Evolutionary conservation across 2,329 filamentous ascomycete genomes (phyloP), one percentile per base, ranked within the genome.

Genomic region (Colletotrichum sublineola): DNA sequence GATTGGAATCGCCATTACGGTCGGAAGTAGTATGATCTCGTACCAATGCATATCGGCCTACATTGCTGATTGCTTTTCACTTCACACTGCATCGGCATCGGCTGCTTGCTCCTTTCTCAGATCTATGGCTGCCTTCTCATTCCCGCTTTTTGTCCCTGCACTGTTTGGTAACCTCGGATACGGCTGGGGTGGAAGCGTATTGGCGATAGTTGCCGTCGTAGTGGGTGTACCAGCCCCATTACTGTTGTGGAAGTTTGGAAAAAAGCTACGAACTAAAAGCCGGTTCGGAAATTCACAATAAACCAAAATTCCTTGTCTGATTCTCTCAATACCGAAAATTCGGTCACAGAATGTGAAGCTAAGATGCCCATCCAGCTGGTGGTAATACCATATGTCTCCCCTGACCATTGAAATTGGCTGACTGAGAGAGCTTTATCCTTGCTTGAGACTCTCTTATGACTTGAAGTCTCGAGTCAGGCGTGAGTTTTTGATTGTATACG

Each of bases 101-200:
- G 85, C 85, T 1, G 86, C 86, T 0, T 74, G 79, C 36, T 85
- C 85, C 68, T 84, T 88, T 61, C 74, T 86, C 14, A 76, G 77
- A 12, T 86, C 83, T 9, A 74, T 88, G 55, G 79, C 81, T 2
- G 86, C 84, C 0, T 87, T 87, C 73, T 73, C 82, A 12, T 88
- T 88, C 56, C 86, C 87, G 0, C 74, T 88, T 0, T 87, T 88
- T 70, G 85, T 84, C 0, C 85, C 85, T 0, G 78, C 74, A 14
- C 79, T 84, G 75, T 84, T 83, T 46, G 46, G 74, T 5, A 68
- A 64, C 0, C 74, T 84, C 1, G 81, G 82, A 0, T 84, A 84
- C 36, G 82, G 82, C 1, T 83, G 81, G 80, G 79, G 81, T 0
- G 84, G 83, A 36, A 83, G 75, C 36, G 53, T 82, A 1, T 67